phyloP scores from a whole-genome alignment of 2,329 filamentous ascomycete species.

The Septoria linicola region DNA sequence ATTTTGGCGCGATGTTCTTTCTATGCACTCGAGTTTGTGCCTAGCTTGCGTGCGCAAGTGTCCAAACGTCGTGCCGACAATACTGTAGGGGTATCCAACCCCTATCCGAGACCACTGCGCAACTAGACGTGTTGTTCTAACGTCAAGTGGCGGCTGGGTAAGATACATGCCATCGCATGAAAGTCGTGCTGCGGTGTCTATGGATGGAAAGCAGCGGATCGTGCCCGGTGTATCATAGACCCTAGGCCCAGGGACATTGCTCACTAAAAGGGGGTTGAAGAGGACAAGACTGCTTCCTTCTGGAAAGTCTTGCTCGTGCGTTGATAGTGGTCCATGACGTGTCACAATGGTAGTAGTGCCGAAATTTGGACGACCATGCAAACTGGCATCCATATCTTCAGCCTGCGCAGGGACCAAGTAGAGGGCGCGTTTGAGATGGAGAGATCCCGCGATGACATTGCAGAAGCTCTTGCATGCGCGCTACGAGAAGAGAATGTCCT shows the following conservation, averaged over 20 bases:
- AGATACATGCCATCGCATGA: constrained; percentile 3
- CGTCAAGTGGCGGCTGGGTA: constrained; percentile 1
- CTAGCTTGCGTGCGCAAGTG: too few relatives aligned
- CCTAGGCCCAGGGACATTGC: not conserved
- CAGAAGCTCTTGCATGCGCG: not conserved
- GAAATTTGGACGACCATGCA: too few relatives aligned
- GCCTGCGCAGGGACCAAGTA: not conserved
- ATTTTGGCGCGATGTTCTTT: too few relatives aligned
- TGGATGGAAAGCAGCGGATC: not conserved
- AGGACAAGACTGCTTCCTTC: not conserved
- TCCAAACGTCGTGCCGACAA: too few relatives aligned
- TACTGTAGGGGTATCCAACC: too few relatives aligned
- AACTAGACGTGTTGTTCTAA: too few relatives aligned
- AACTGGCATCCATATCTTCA: not conserved
- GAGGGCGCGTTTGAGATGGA: constrained; percentile 1
- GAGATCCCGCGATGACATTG: constrained; percentile 1
- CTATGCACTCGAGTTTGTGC: too few relatives aligned
- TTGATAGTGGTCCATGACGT: not conserved
- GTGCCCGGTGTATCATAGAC: not conserved
- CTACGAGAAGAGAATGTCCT: too few relatives aligned
- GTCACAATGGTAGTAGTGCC: too few relatives aligned
- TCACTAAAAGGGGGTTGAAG: not conserved
- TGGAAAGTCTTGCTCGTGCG: not conserved
- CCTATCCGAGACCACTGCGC: too few relatives aligned
- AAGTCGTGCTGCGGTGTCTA: not conserved